Base-by-base conservation (phyloP, 192 early-diverging fungal genomes). In the Backusella circina region DNA sequence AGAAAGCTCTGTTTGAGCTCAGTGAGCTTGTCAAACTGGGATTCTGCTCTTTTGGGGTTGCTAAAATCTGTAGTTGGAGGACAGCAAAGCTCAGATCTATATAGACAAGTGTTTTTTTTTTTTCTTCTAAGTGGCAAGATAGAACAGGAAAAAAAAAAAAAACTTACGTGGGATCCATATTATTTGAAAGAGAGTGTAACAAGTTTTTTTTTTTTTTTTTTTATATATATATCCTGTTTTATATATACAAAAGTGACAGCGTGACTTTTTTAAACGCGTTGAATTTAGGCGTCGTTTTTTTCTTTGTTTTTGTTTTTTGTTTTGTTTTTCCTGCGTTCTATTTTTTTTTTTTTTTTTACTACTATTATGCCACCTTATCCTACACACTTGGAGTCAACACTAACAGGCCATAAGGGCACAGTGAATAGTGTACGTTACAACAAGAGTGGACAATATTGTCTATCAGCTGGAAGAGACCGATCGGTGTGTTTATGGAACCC, bases 401-500 rank as follows among this genome's bases (percentile, higher is more conserved):
- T 95, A 16, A 80, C 65, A 3, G 86, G 84, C 23, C 94, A 96
- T 79, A 79, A 73, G 7, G 95, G 93, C 6, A 86, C 93, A 4
- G 87, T 95, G 9, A 89, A 95, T 80, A 78, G 79, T 26, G 87
- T 85, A 4, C 76, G 81, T 26, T 97, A 91, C 70, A 94, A 90
- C 74, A 80, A 83, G 2, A 87, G 84, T 23, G 95, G 95, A 0
- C 87, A 94, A 47, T 99, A 99, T 74, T 81, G 92, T 37, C 68
- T 97, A 16, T 94, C 95, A 8, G 96, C 91, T 4, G 91, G 94
- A 0, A 86, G 86, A 38, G 95, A 98, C 86, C 87, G 91, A 13
- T 79, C 82, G 0, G 83, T 97, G 12, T 77, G 86, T 26, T 81
- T 95, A 35, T 91, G 90, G 87, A 94, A 93, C 74, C 89, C 92